Conservation (phyloP, 2,329 filamentous ascomycete genomes). For the Diaporthe longicolla region DNA sequence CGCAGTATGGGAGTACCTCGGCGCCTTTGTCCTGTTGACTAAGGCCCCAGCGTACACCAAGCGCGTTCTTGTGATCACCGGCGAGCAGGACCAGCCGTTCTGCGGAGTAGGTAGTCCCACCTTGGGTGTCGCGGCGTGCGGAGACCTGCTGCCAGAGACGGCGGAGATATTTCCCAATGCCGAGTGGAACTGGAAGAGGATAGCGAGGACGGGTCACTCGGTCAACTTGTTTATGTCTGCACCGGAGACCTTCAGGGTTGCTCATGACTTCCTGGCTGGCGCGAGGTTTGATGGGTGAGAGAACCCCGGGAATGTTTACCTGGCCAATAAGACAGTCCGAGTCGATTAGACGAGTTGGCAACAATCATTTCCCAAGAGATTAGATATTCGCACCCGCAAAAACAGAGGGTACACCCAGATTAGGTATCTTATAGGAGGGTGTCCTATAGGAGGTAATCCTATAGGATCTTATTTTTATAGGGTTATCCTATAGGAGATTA, state of each 20-base stretch:
- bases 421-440: no score
- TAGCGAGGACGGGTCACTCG: background rate
- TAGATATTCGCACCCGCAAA: no score
- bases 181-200: background rate
- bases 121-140: background rate
- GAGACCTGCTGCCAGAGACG: background rate
- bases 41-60: background rate
- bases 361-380: no score
- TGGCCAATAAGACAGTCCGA: no score
- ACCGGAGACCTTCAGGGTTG: background rate
- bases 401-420: no score
- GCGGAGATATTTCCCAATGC: constrained; percentile 8
- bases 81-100: constrained; percentile 17
- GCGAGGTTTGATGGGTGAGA: background rate
- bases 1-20: background rate
- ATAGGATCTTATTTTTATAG: no score
- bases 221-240: background rate
- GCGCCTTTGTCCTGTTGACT: background rate
- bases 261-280: background rate
- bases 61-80: constrained; percentile 5
- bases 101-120: background rate
- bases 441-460: no score
- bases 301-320: fast-evolving
- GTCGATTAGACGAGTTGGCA: no score
- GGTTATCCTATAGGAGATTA: no score